A percentile compares a stretch with the other conserved stretches of the same genome.
phyloP scores from a whole-genome alignment of 2,329 filamentous ascomycete species.

The Colletotrichum orbiculare region DNA sequence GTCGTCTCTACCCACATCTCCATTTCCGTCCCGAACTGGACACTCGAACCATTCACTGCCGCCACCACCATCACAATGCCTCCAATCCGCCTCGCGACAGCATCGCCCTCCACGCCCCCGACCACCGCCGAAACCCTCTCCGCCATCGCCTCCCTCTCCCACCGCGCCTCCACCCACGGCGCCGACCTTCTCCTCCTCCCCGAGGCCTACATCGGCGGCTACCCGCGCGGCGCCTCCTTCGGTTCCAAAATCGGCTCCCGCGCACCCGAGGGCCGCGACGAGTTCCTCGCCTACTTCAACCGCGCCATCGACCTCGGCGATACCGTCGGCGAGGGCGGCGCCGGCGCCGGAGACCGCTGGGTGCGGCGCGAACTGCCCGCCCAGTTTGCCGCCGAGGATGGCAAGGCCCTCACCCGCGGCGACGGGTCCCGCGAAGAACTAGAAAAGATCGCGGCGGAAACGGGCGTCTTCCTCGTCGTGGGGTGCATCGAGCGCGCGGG shows the following conservation, averaged over 20 bases:
- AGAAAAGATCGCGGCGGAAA: slow-evolving; percentile 79
- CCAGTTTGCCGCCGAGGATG: slow-evolving; percentile 18
- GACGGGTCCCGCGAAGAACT: slow-evolving; percentile 80
- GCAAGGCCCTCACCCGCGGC: slow-evolving; percentile 55
- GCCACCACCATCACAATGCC: slow-evolving; percentile 22
- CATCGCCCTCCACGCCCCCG: slow-evolving; percentile 63
- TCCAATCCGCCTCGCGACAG: slow-evolving; percentile 63
- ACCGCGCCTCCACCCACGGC: slow-evolving; percentile 65
- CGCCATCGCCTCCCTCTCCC: slow-evolving; percentile 72
- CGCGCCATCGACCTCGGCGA: slow-evolving; percentile 86
- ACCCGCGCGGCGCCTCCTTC: slow-evolving; percentile 84
- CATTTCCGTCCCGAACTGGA: background rate
- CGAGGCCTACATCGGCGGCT: slow-evolving; percentile 92
- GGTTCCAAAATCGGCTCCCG: slow-evolving; percentile 80
- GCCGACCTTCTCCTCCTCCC: slow-evolving; percentile 85
- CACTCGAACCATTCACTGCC: background rate
- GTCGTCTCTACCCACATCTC: background rate
- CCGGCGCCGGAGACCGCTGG: slow-evolving; percentile 81
- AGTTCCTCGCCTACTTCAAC: slow-evolving; percentile 84
- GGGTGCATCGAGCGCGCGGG: slow-evolving; percentile 84
- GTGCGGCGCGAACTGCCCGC: slow-evolving; percentile 67
- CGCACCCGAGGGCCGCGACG: slow-evolving; percentile 76
- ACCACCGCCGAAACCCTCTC: slow-evolving; percentile 70
- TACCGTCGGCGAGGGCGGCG: slow-evolving; percentile 63
- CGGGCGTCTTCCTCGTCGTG: slow-evolving; percentile 83